Base-by-base conservation (phyloP, 2,329 filamentous ascomycete genomes). In the Fonsecaea multimorphosa region DNA sequence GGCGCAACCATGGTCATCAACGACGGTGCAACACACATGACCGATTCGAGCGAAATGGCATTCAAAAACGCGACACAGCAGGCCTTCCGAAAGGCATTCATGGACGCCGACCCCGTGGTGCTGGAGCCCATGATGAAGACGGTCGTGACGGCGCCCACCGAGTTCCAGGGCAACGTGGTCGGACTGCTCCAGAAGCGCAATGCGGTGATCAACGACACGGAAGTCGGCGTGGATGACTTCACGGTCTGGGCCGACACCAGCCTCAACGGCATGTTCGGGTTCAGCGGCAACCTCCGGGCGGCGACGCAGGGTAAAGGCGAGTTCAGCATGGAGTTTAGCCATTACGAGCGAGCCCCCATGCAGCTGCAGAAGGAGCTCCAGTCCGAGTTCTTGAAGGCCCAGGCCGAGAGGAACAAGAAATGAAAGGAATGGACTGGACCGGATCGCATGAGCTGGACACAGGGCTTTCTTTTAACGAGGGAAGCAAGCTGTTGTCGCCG, bases 61-160 rank as follows among this genome's bases (percentile, higher is more conserved):
- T 99, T 99, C 87, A 96, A 91, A 80, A 90, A 89, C 72, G 94
- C 95, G 12, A 96, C 95, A 1, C 92, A 97, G 79, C 91, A 97
- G 83, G 95, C 95, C 29, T 99, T 99, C 89, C 89, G 91, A 73
- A 97, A 97, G 81, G 91, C 92, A 19, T 98, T 99, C 82, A 84
- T 85, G 66, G 87, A 91, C 12, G 92, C 90, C 36, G 86, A 88
- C 59, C 93, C 94, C 2, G 87, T 92, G 73, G 89, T 99, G 9
- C 87, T 99, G 38, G 95, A 99, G 80, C 95, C 95, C 4, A 82
- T 99, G 61, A 99, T 99, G 95, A 98, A 97, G 86, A 97, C 93
- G 0, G 93, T 93, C 67, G 93, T 99, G 74, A 97, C 93, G 34
- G 93, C 95, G 0, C 95, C 95, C 54, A 92, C 91, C 75, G 95